A percentile compares a stretch with the other conserved stretches of the same genome.
phyloP scores from a whole-genome alignment of 805 yeast genomes.

The Torulaspora gathmanii region DNA sequence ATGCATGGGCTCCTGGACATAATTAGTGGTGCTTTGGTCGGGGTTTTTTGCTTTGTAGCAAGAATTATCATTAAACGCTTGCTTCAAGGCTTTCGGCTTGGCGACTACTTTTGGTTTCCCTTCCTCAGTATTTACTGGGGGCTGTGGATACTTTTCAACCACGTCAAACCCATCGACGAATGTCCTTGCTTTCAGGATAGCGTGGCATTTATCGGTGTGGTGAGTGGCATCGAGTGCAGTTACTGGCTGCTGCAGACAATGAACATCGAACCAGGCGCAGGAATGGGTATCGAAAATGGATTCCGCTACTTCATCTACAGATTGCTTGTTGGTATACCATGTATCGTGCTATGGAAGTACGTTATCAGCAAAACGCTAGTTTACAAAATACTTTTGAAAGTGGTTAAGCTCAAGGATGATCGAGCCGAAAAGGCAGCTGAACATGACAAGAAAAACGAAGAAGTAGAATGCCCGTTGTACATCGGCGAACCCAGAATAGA shows the following conservation, averaged over 20 bases:
- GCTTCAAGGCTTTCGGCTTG: slow-evolving; percentile 37
- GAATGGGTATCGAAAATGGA: slow-evolving; percentile 31
- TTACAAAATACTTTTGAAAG: slow-evolving; percentile 41
- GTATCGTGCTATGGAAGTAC: slow-evolving; percentile 68
- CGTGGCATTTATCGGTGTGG: slow-evolving; percentile 87
- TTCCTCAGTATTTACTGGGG: slow-evolving; percentile 38
- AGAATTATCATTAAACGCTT: slow-evolving; percentile 43
- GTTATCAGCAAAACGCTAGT: slow-evolving; percentile 62
- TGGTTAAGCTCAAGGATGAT: slow-evolving; percentile 22
- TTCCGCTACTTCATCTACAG: slow-evolving; percentile 46
- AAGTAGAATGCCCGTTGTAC: slow-evolving; percentile 43
- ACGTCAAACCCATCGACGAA: slow-evolving; percentile 81
- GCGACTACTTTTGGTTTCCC: slow-evolving; percentile 33
- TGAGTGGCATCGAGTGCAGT: slow-evolving; percentile 67
- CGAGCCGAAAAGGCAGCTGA: slow-evolving; percentile 26
- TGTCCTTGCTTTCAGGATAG: slow-evolving; percentile 97
- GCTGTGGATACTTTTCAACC: slow-evolving; percentile 55
- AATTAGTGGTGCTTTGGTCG: slow-evolving; percentile 58
- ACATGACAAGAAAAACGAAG: slow-evolving; percentile 25
- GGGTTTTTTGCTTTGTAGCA: slow-evolving; percentile 47
- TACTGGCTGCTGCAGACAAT: slow-evolving; percentile 44
- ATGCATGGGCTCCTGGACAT: slow-evolving; percentile 94
- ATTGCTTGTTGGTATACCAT: slow-evolving; percentile 53
- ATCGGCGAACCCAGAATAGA: slow-evolving; percentile 67
- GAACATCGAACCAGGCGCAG: slow-evolving; percentile 12